Evolutionary conservation across 257 asterid genomes (phyloP), one percentile per base, ranked within the genome.

Genomic region (Thymus quinquecostatus): DNA sequence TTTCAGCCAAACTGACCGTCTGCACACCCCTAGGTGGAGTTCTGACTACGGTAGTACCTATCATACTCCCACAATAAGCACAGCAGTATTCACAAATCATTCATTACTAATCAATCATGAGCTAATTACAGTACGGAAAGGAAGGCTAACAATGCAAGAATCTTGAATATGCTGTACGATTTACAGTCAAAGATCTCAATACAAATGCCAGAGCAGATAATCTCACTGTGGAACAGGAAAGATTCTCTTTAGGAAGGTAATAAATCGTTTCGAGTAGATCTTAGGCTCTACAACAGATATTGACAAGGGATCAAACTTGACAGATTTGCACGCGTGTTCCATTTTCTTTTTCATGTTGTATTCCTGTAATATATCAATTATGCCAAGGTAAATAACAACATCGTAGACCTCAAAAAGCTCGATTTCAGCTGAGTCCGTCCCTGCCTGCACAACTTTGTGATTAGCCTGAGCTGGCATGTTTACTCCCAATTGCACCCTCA

Each of bases 381-480:
- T 76, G 62, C 99, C 99, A 33, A 94, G 91, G 76, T 89, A 94
- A 38, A 94, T 95, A 74, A 94, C 96, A 8, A 91, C 97, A 38
- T 94, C 98, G 36, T 94, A 91, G 34, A 91, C 96, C 85, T 89
- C 97, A 60, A 89, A 91, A 9, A 94, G 95, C 70, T 94, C 97
- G 2, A 84, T 85, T 75, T 86, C 93, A 6, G 80, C 79, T 6
- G 93, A 75, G 75, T 75, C 87, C 0, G 77, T 70, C 54, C 85
- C 88, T 3, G 83, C 87, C 78, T 82, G 89, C 78, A 60, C 57
- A 27, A 91, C 81, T 71, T 82, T 94, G 77, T 73, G 88, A 75
- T 83, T 85, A 64, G 95, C 99, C 84, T 89, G 95, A 58, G 99
- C 98, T 5, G 99, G 99, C 99, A 94, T 94, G 90, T 94, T 86